Percentiles rank a stretch among this genome's conserved stretches.
Conservation (phyloP, 2,329 filamentous ascomycete genomes). For the Furcasterigmium sp. region DNA sequence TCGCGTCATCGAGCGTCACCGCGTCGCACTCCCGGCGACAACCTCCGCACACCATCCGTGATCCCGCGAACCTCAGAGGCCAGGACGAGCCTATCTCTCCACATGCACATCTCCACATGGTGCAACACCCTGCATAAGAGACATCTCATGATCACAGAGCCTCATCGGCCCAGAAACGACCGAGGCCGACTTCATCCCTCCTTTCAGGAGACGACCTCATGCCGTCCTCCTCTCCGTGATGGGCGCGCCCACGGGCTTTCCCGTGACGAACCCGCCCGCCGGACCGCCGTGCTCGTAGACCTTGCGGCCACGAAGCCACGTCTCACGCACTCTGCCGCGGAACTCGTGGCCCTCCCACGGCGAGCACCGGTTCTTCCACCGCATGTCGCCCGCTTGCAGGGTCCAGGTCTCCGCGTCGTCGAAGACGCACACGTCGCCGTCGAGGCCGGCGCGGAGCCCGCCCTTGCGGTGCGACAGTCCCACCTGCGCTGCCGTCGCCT, state of each 20-base stretch:
- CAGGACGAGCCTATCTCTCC: not conserved
- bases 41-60: not conserved
- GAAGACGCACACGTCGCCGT: conserved; percentile 89
- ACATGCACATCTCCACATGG: not conserved
- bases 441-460: conserved; percentile 72
- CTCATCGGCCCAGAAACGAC: not conserved
- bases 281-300: conserved; percentile 64
- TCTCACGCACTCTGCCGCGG: conserved; percentile 74
- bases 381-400: conserved; percentile 72
- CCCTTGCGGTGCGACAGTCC: conserved; percentile 79
- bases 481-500: conserved; percentile 83
- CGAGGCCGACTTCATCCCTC: not conserved
- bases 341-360: conserved; percentile 82
- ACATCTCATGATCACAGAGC: not conserved
- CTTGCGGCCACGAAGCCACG: conserved; percentile 73
- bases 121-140: not conserved
- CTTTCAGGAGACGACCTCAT: conserved; percentile 17
- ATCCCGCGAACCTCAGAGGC: not conserved
- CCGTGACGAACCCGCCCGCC: conserved; percentile 44
- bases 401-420: conserved; percentile 78
- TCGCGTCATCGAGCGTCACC: not conserved
- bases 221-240: conserved; percentile 55
- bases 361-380: conserved; percentile 89
- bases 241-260: conserved; percentile 41
- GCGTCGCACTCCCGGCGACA: not conserved